A percentile compares a stretch with the other conserved stretches of the same genome.
Conservation (phyloP, 176 grass and related monocot species). For the Cenchrus fungigraminus region DNA sequence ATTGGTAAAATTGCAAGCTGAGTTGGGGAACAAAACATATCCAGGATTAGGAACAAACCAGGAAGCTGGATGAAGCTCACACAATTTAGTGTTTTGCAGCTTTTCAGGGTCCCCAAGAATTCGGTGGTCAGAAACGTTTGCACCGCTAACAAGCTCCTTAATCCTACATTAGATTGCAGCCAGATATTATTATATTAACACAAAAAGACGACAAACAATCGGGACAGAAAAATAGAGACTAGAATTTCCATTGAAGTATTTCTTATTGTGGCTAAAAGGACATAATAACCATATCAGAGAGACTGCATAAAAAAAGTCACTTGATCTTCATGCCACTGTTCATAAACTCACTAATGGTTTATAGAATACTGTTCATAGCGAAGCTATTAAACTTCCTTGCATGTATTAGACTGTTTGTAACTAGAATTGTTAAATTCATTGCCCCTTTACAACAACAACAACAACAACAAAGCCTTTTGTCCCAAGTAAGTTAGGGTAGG, state of each 20-base stretch:
- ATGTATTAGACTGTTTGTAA: conserved; percentile 8
- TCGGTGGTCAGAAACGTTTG: conserved; percentile 22
- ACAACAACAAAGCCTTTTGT: too few species aligned
- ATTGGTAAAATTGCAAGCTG: background rate
- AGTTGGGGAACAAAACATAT: conserved; percentile 31
- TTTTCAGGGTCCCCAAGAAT: conserved; percentile 55
- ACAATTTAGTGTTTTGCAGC: conserved; percentile 53
- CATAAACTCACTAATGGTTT: conserved; percentile 6
- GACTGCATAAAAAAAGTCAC: background rate
- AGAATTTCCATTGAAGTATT: conserved; percentile 19
- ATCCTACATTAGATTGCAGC: conserved; percentile 54
- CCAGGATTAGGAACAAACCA: conserved; percentile 52
- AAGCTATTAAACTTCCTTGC: conserved; percentile 15
- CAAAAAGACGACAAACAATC: conserved; percentile 2
- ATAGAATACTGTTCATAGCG: conserved; percentile 4
- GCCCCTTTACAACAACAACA: too few species aligned
- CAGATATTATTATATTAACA: conserved; percentile 29
- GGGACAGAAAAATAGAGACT: background rate
- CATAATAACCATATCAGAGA: conserved; percentile 27
- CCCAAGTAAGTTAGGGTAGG: too few species aligned
- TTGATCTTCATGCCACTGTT: background rate
- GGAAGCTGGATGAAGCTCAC: conserved; percentile 71
- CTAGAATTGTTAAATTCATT: conserved; percentile 12
- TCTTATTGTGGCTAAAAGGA: background rate
- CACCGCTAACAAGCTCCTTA: conserved; percentile 50